Evolutionary conservation across 179 eudicot species (phyloP).

Genomic region (Camellia oleifera): DNA sequence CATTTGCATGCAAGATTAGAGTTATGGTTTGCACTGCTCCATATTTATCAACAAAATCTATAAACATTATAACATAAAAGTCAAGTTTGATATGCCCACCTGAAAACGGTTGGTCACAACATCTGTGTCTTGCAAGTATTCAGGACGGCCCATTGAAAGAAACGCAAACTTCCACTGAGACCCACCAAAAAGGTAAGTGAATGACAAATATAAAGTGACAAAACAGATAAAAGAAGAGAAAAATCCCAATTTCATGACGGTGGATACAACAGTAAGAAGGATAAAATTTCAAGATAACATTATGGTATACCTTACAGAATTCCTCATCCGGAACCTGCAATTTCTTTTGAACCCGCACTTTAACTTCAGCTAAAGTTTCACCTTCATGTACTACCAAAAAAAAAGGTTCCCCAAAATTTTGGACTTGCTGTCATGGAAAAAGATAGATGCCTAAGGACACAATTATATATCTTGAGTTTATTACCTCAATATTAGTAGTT

Average conservation of each 20-base stretch:
- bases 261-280: background rate
- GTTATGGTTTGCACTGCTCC: background rate
- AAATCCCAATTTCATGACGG: background rate
- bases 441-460: background rate
- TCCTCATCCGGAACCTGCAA: conserved; percentile 81
- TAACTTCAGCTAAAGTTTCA: conserved; percentile 72
- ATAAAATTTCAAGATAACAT: background rate
- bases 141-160: conserved; percentile 68
- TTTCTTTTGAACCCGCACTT: conserved; percentile 64
- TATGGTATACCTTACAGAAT: conserved; percentile 60
- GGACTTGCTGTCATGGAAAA: conserved; percentile 43
- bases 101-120: conserved; percentile 64
- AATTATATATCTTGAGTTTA: background rate
- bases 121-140: conserved; percentile 70
- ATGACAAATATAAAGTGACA: background rate
- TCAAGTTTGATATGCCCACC: conserved; percentile 32
- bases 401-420: conserved; percentile 86
- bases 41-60: background rate
- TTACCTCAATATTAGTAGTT: background rate
- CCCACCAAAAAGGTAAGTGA: background rate
- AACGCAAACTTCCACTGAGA: conserved; percentile 83
- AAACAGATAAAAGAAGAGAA: background rate
- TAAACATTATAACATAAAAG: background rate
- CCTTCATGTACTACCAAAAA: conserved; percentile 67
- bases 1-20: background rate